Conservation (phyloP, 768 basidiomycete species). For the Phlebiopsis flavidoalba region DNA sequence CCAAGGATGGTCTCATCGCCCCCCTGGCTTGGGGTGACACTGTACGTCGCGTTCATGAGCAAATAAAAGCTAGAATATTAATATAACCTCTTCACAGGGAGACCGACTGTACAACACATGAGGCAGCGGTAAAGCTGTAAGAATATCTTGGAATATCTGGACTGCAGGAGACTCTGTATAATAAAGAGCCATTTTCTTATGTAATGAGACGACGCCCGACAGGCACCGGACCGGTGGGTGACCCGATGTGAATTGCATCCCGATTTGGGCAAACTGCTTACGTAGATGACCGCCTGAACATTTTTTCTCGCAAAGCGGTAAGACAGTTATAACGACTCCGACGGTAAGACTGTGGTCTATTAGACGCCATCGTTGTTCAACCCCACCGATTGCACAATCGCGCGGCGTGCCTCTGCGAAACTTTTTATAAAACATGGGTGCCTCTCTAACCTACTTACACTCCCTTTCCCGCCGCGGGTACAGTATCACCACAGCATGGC, state of each 20-base stretch:
- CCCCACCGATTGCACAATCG: constrained; percentile 5
- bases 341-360: constrained; percentile 1
- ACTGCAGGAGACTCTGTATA: not conserved
- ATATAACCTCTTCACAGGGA: constrained; percentile 42
- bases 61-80: too few species aligned
- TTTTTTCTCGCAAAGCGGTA: not conserved
- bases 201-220: not conserved
- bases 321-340: too few species aligned
- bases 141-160: not conserved
- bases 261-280: not conserved
- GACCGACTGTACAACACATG: constrained; percentile 79
- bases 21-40: constrained; percentile 85
- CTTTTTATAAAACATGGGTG: constrained; percentile 8
- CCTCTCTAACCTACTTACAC: not conserved
- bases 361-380: constrained; percentile 14
- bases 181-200: not conserved
- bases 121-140: constrained; percentile 10
- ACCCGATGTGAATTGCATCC: not conserved
- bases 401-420: not conserved
- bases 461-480: not conserved
- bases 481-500: constrained; percentile 20
- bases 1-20: constrained; percentile 70
- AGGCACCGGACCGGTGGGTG: not conserved
- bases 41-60: constrained; percentile 37
- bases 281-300: not conserved